Evolutionary conservation across 768 basidiomycete genomes (phyloP), one percentile per base, ranked within the genome.

Genomic region (Naganishia antarctica): DNA sequence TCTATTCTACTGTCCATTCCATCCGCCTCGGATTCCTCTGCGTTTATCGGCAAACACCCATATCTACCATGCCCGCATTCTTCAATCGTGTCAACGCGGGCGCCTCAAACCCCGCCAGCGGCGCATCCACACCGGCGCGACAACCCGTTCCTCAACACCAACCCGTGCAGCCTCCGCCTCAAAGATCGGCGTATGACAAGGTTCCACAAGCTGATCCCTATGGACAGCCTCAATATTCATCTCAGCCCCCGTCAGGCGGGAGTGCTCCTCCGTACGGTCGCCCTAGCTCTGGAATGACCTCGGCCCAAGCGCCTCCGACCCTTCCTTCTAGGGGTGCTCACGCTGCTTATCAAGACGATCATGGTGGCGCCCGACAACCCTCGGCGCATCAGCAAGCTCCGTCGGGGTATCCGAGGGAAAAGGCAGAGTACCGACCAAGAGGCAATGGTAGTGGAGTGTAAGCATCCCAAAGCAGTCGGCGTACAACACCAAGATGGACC

Each of bases 371-470:
- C 11, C n/a, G 48, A 25, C 53, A 57, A 26, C 23, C 32, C 34
- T n/a, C 26, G 47, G 41, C 32, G 16, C 37, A 29, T 29, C 49
- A 51, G n/a, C 48, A 51, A 25, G 31, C 62, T 1, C 23, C 49
- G 25, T 23, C 31, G 28, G 47, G 47, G 1, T 63, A 63, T 45
- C 62, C 62, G n/a, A 25, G 62, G 31, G 62, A 63, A 46, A 63
- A 63, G 50, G 49, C 48, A 32, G 62, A 63, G 25, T 63, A 63
- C 43, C 28, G 50, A 4, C 62, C 62, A 2, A 37, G 49, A 15
- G 50, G 62, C 3, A 32, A 44, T 29, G 62, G 62, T 3, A 51
- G 43, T 46, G 62, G 62, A 44, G 26, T 63, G 62, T 63, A 31
- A 63, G 62, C 26, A 12, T 9, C 6, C 13, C 13, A 32, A 18